These are phyloP conservation scores for Linnemannia zychae DNA, from an alignment of 192 early-diverging fungal genomes.

Conservation along the genomic window DNA sequence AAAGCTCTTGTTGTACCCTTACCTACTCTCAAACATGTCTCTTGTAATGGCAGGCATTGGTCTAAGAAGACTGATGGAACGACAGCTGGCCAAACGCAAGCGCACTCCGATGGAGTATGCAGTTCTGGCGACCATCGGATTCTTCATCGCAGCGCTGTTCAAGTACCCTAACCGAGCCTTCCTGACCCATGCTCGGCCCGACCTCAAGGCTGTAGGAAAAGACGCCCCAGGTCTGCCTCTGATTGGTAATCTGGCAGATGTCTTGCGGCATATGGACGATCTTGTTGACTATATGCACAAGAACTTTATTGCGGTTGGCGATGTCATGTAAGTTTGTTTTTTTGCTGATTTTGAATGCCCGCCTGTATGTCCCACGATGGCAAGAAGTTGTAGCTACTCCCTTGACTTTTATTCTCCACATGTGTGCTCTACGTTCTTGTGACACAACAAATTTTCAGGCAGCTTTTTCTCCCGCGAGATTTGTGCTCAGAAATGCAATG, in stretches of 20 bases:
- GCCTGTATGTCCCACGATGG: too few species aligned
- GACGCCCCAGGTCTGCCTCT: conserved; percentile 22
- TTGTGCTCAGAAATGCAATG: too few species aligned
- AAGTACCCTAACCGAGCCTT: conserved; percentile 51
- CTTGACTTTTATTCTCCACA: background rate
- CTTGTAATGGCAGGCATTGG: conserved; percentile 18
- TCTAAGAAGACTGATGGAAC: conserved; percentile 18
- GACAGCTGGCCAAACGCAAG: conserved; percentile 21
- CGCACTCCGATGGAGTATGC: conserved; percentile 35
- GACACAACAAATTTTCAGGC: too few species aligned
- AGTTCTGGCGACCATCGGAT: conserved; percentile 29
- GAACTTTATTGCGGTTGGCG: conserved; percentile 7
- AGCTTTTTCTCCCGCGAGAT: too few species aligned
- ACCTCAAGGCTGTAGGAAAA: conserved; percentile 20
- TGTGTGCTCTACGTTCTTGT: too few species aligned
- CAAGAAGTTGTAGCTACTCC: too few species aligned
- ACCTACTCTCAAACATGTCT: conserved; percentile 18
- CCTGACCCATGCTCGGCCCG: conserved; percentile 26
- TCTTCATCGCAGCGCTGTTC: conserved; percentile 16
- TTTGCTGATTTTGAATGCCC: background rate
- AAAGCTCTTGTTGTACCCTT: background rate
- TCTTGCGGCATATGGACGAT: conserved; percentile 6
- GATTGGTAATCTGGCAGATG: conserved; percentile 24
- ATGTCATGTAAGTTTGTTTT: conserved; percentile 19
- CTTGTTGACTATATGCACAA: background rate